Conservation (phyloP, 768 basidiomycete species). For the Roridomyces roridus region DNA sequence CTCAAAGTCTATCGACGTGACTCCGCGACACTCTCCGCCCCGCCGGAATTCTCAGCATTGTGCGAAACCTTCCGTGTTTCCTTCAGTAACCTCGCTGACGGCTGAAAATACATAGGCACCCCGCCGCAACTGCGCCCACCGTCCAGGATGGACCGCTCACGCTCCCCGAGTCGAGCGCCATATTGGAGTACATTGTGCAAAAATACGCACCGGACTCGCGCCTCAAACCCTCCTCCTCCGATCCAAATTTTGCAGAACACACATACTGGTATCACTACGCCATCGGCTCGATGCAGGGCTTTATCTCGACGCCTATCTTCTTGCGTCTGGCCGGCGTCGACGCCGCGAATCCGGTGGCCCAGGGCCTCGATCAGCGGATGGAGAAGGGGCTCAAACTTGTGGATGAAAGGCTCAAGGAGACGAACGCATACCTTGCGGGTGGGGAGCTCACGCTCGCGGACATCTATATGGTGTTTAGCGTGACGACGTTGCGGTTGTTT, state of each 20-base stretch:
- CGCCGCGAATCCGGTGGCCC: neutral
- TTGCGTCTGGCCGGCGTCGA: too few relatives aligned
- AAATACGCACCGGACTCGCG: neutral
- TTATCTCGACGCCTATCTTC: too few relatives aligned
- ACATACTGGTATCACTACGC: neutral
- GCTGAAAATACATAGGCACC: neutral
- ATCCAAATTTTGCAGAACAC: neutral
- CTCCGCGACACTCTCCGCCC: neutral
- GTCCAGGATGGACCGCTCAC: neutral
- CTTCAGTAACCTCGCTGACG: too few relatives aligned
- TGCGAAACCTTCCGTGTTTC: too few relatives aligned
- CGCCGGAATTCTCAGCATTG: neutral
- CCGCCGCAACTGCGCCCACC: neutral
- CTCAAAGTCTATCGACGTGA: neutral
- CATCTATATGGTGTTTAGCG: neutral
- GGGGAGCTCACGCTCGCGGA: neutral
- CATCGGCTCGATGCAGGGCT: neutral
- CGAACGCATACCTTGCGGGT: neutral
- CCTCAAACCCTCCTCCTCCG: neutral
- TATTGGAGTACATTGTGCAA: neutral
- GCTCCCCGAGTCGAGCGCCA: neutral
- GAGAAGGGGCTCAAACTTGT: too few relatives aligned
- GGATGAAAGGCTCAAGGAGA: neutral
- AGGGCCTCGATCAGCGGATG: too few relatives aligned
- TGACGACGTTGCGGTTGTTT: too few relatives aligned